Conservation (phyloP, 371 early-diverging fungal genomes). For the Mucor sp. region DNA sequence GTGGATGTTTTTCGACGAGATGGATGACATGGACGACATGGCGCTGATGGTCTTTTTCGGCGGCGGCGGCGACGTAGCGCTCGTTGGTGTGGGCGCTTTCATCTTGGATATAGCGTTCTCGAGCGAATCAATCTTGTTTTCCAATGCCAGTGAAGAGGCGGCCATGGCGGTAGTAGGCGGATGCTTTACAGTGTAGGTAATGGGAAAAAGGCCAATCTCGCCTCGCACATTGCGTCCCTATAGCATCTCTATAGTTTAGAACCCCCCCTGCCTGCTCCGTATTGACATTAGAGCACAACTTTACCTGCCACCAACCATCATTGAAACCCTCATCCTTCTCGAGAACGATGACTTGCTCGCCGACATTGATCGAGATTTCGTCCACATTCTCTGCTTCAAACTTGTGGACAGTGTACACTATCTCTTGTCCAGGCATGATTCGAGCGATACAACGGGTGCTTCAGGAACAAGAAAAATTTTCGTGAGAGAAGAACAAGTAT, state of each 20-base stretch:
- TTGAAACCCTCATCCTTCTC: constrained; percentile 75
- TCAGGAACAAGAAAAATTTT: not conserved
- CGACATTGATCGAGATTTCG: constrained; percentile 70
- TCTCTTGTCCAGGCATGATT: constrained; percentile 35
- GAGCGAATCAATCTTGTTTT: constrained; percentile 35
- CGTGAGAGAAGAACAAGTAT: not conserved
- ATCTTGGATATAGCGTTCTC: constrained; percentile 34
- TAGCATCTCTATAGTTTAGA: not conserved
- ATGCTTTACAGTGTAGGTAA: constrained; percentile 53
- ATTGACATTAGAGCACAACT: not conserved
- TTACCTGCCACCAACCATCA: constrained; percentile 79
- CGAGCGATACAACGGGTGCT: not conserved
- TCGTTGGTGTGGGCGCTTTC: constrained; percentile 9
- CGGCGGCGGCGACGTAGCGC: not conserved
- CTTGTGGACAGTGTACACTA: constrained; percentile 63
- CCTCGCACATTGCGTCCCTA: constrained; percentile 73
- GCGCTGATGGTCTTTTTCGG: not conserved
- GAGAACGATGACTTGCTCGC: constrained; percentile 70
- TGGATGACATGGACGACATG: not conserved
- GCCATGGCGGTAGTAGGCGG: constrained; percentile 6
- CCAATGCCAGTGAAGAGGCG: constrained; percentile 15
- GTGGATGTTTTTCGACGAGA: constrained; percentile 15
- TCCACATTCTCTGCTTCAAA: constrained; percentile 73
- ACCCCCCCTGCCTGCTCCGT: not conserved
- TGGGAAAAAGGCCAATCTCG: constrained; percentile 75